Percentiles rank a stretch among this genome's conserved stretches.
Evolutionary conservation across 495 filamentous ascomycete genomes (phyloP).

Genomic region (Podospora anserina): DNA sequence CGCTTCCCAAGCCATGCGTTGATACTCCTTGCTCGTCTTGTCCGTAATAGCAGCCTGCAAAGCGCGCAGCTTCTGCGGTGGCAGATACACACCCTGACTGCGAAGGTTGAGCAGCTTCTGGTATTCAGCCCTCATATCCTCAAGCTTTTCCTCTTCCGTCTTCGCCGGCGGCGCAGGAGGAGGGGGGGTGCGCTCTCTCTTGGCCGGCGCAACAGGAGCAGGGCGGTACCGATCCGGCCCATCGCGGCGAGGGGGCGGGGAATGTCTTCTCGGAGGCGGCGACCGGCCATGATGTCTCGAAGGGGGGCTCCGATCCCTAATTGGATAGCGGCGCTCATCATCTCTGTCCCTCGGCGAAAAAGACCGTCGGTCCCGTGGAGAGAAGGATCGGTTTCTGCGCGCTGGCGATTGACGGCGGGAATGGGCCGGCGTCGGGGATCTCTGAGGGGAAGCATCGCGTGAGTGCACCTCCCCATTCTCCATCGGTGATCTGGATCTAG

Average conservation of each 20-base stretch:
- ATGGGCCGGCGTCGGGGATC: background rate
- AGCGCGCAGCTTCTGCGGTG: slow-evolving; percentile 83
- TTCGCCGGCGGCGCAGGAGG: slow-evolving; percentile 53
- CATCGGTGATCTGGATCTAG: background rate
- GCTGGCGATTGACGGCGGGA: background rate
- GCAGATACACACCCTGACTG: slow-evolving; percentile 93
- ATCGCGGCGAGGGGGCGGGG: slow-evolving; percentile 36
- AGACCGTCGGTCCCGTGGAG: slow-evolving; percentile 13
- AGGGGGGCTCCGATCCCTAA: slow-evolving; percentile 13
- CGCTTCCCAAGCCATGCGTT: slow-evolving; percentile 98
- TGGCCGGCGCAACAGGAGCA: slow-evolving; percentile 20
- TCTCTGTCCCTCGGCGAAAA: slow-evolving; percentile 7
- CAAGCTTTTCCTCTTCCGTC: slow-evolving; percentile 79
- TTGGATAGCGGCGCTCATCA: background rate
- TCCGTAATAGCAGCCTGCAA: slow-evolving; percentile 96
- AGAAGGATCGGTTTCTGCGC: slow-evolving; percentile 6
- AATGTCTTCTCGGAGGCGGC: slow-evolving; percentile 26
- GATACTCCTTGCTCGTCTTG: slow-evolving; percentile 92
- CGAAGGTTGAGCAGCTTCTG: slow-evolving; percentile 85
- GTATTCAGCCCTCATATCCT: slow-evolving; percentile 81
- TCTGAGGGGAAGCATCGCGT: background rate
- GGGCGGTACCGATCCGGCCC: slow-evolving; percentile 41
- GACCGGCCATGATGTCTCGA: slow-evolving; percentile 23
- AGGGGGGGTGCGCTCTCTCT: slow-evolving; percentile 41
- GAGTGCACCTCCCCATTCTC: background rate